Percentiles rank a stretch among this genome's conserved stretches.
phyloP scores from a whole-genome alignment of 192 early-diverging fungal species.

The Umbelopsis sp. region DNA sequence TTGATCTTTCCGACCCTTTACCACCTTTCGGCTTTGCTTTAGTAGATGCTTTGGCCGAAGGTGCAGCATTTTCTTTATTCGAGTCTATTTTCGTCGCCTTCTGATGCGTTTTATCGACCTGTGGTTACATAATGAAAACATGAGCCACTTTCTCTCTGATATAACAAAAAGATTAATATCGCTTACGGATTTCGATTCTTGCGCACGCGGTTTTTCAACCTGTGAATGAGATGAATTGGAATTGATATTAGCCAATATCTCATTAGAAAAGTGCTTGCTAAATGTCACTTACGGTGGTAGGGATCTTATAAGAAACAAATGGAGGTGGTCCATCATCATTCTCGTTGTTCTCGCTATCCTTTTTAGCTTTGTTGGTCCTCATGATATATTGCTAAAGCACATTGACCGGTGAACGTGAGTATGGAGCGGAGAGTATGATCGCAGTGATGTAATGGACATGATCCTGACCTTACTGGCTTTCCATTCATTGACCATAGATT shows the following conservation, averaged over 20 bases:
- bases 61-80: too few species aligned
- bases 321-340: constrained; percentile 33
- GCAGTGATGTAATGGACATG: not conserved
- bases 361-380: constrained; percentile 20
- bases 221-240: not conserved
- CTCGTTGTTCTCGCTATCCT: not conserved
- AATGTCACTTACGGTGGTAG: not conserved
- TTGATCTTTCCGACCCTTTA: not conserved
- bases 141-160: too few species aligned
- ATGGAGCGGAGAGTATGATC: not conserved
- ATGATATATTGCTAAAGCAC: constrained; percentile 25
- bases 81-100: too few species aligned
- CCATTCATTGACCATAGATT: constrained; percentile 39
- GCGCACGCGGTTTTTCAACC: not conserved
- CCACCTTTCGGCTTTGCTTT: not conserved
- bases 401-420: not conserved
- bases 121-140: too few species aligned
- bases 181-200: too few species aligned
- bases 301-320: constrained; percentile 37
- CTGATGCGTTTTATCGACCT: too few species aligned
- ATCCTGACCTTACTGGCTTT: constrained; percentile 31
- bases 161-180: too few species aligned
- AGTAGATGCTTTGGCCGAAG: not conserved
- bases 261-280: too few species aligned
- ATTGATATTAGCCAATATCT: too few species aligned